Evolutionary conservation across 192 early-diverging fungal genomes (phyloP).

Genomic region (Backusella westeae): DNA sequence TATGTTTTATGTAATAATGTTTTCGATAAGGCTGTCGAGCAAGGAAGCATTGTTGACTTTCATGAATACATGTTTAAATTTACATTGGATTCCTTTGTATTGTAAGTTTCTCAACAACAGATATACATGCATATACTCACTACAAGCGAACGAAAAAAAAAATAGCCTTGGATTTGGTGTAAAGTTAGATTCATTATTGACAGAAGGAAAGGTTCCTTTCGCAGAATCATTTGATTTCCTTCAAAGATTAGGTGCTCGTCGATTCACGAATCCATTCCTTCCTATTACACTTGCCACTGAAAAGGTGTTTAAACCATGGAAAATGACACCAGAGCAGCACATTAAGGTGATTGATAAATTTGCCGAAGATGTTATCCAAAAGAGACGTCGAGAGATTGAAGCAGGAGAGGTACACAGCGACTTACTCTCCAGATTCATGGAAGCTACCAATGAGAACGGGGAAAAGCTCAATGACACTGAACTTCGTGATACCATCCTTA

Average conservation of each 20-base stretch:
- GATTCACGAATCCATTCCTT: slow-evolving; percentile 32
- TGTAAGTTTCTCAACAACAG: slow-evolving; percentile 14
- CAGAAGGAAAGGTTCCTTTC: slow-evolving; percentile 41
- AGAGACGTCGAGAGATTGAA: slow-evolving; percentile 25
- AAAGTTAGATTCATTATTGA: slow-evolving; percentile 38
- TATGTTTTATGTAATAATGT: slow-evolving; percentile 6
- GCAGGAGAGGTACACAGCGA: slow-evolving; percentile 12
- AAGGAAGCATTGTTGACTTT: slow-evolving; percentile 39
- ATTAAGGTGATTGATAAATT: slow-evolving; percentile 27
- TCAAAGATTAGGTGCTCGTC: slow-evolving; percentile 33
- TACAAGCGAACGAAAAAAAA: no score
- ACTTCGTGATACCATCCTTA: slow-evolving; percentile 36
- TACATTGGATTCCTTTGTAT: slow-evolving; percentile 41
- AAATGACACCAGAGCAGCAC: slow-evolving; percentile 21
- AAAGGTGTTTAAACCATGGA: slow-evolving; percentile 10
- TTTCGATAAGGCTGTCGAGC: slow-evolving; percentile 20
- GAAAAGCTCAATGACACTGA: slow-evolving; percentile 23
- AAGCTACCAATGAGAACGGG: slow-evolving; percentile 27
- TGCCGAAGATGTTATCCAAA: slow-evolving; percentile 21
- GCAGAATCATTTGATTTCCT: slow-evolving; percentile 52
- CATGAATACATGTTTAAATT: slow-evolving; percentile 46
- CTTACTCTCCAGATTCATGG: slow-evolving; percentile 34
- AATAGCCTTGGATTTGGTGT: slow-evolving; percentile 48
- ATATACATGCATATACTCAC: neutral
- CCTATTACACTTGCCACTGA: neutral